Evolutionary conservation across 2,329 filamentous ascomycete species (phyloP).

Genomic region (Huntiella savannae): DNA sequence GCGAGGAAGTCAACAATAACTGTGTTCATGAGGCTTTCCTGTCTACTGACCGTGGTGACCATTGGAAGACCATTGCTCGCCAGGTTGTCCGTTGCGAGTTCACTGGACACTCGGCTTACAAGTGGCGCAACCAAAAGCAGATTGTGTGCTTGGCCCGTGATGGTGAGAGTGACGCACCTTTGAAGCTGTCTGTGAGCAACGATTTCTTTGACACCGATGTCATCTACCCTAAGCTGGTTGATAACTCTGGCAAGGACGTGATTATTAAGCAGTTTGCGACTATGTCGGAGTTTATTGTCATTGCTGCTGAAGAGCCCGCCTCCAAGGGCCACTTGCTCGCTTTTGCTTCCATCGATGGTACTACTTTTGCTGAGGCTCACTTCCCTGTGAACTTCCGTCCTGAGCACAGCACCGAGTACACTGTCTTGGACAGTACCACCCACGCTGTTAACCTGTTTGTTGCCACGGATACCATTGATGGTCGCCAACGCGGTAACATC

Average conservation of each 20-base stretch:
- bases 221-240: conserved; percentile 26
- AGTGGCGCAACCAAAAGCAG: conserved; percentile 31
- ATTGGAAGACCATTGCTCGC: conserved; percentile 56
- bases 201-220: conserved; percentile 51
- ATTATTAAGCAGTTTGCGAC: conserved; percentile 67
- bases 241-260: conserved; percentile 37
- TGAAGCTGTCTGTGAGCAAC: conserved; percentile 57
- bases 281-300: conserved; percentile 92
- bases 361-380: conserved; percentile 59
- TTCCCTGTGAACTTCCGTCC: conserved; percentile 78
- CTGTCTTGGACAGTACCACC: conserved; percentile 82
- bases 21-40: conserved; percentile 62
- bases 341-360: conserved; percentile 69
- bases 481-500: conserved; percentile 61
- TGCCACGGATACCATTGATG: conserved; percentile 47
- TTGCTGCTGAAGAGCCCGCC: conserved; percentile 35
- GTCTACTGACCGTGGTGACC: conserved; percentile 59
- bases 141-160: conserved; percentile 39
- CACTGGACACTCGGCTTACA: conserved; percentile 44
- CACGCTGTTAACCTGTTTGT: conserved; percentile 92
- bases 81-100: conserved; percentile 76
- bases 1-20: conserved; percentile 31
- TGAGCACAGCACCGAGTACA: conserved; percentile 56
- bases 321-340: conserved; percentile 49
- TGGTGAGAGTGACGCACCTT: conserved; percentile 33